Base-by-base conservation (phyloP, 805 yeast species). In the Saccharomyces paradoxus region DNA sequence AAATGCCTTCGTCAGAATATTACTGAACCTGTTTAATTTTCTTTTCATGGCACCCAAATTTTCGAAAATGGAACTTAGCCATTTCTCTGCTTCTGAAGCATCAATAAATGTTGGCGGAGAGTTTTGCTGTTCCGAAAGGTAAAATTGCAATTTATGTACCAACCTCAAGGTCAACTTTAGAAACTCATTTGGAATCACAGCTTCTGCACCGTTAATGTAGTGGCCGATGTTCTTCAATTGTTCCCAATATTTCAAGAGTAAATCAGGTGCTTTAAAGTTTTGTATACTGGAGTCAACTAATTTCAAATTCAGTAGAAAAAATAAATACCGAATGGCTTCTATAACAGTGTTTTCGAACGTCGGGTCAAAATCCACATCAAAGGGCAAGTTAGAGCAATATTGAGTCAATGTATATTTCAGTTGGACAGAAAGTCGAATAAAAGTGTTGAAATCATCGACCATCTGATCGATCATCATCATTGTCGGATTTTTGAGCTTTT, bases 381-480 rank as follows among this genome's bases (percentile, higher is more conserved):
- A 77, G 3, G 83, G 78, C 96, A 96, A 90, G 7, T 80, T 79
- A 3, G 69, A 67, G 59, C 81, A 77, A 61, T 82, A 85, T 50
- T 80, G 84, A 28, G 77, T 71, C 49, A 86, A 79, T 0, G 89
- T 82, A 55, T 80, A 81, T 65, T 89, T 84, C 51, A 90, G 81
- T 59, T 82, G 86, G 17, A 89, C 76, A 0, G 96, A 91, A 32
- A 90, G 74, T 50, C 81, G 78, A 54, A 92, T 80, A 66, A 89
- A 89, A 1, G 84, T 78, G 60, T 84, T 84, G 66, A 92, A 86
- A 67, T 89, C 96, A 49, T 82, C 90, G 57, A 92, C 80, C 79
- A 89, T 86, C 71, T 92, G 97, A 69, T 94, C 99, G 61, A 94
- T 88, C 84, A 89, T 88, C 90, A 89, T 87, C 83, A 91, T 81